Evolutionary conservation across 2,329 filamentous ascomycete genomes (phyloP).

Genomic region (Nigrospora sphaerica): DNA sequence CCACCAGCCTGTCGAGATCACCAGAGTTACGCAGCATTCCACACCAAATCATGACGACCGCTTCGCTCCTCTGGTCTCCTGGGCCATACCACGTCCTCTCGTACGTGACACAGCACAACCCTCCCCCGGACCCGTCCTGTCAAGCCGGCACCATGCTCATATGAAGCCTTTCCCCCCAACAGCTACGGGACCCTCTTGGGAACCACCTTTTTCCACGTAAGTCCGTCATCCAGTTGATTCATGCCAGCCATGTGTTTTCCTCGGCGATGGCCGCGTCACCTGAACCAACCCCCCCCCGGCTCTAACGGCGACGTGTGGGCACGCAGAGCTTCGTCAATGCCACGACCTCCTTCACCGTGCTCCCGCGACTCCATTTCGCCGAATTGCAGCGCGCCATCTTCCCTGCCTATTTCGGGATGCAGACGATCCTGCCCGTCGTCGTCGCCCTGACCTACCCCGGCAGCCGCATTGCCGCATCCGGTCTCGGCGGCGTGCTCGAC

Average conservation of each 20-base stretch:
- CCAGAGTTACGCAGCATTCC: too few relatives aligned
- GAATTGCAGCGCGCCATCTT: constrained; percentile 75
- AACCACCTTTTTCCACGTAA: constrained; percentile 76
- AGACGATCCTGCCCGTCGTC: constrained; percentile 65
- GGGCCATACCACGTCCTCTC: constrained; percentile 72
- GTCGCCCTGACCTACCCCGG: constrained; percentile 77
- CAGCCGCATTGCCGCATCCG: constrained; percentile 37
- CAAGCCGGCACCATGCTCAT: background rate
- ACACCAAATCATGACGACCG: constrained; percentile 28
- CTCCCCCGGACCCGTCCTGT: constrained; percentile 1
- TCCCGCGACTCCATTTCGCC: constrained; percentile 75
- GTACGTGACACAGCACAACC: constrained; percentile 33
- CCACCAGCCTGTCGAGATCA: too few relatives aligned
- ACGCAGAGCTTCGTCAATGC: constrained; percentile 67
- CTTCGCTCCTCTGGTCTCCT: constrained; percentile 50
- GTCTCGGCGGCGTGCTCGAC: constrained; percentile 50
- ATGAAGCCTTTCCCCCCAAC: constrained; percentile 2
- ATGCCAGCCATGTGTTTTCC: background rate
- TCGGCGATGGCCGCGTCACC: background rate
- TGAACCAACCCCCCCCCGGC: background rate
- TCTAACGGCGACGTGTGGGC: background rate
- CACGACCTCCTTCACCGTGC: constrained; percentile 66
- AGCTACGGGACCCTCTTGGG: constrained; percentile 88
- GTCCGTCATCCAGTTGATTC: constrained; percentile 2
- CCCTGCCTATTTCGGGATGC: constrained; percentile 81